Percentiles rank a stretch among this genome's conserved stretches.
phyloP scores from a whole-genome alignment of 1,284 basidiomycete species.

The Meripilus lineatus region DNA sequence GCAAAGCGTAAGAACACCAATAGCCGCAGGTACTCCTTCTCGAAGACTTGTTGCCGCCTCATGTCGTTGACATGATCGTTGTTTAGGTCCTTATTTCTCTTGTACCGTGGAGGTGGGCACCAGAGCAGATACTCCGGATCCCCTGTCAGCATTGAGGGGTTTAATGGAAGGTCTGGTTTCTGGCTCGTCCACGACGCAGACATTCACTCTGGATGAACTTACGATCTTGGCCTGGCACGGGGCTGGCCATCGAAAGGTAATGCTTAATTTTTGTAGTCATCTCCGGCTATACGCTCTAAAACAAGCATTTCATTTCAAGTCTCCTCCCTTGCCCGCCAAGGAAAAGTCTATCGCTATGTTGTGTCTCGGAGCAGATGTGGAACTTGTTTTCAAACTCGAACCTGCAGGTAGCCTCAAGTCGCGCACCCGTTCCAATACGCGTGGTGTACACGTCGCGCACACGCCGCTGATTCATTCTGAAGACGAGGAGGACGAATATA shows the following conservation, averaged over 20 bases:
- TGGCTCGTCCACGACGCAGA: slow-evolving; percentile 12
- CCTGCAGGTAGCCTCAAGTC: too few species aligned
- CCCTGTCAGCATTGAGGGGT: not conserved
- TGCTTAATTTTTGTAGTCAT: not conserved
- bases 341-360: slow-evolving; percentile 18
- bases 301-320: slow-evolving; percentile 7
- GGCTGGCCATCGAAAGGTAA: slow-evolving; percentile 31
- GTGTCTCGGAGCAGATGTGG: slow-evolving; percentile 29
- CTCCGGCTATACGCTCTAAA: slow-evolving; percentile 3
- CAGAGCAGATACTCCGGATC: not conserved
- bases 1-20: slow-evolving; percentile 14
- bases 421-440: too few species aligned
- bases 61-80: not conserved
- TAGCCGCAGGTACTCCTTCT: slow-evolving; percentile 18
- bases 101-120: not conserved
- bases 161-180: slow-evolving; percentile 6
- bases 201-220: slow-evolving; percentile 24
- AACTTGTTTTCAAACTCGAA: slow-evolving; percentile 19
- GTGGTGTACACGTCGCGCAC: too few species aligned
- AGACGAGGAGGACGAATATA: not conserved
- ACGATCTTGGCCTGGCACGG: slow-evolving; percentile 29
- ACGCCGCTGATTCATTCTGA: not conserved
- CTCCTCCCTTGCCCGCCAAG: slow-evolving; percentile 14
- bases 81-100: slow-evolving; percentile 1
- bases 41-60: not conserved